These are phyloP conservation scores for Rhynchosporium secalis DNA, from an alignment of 2,329 filamentous ascomycete genomes.

Conservation along the genomic window DNA sequence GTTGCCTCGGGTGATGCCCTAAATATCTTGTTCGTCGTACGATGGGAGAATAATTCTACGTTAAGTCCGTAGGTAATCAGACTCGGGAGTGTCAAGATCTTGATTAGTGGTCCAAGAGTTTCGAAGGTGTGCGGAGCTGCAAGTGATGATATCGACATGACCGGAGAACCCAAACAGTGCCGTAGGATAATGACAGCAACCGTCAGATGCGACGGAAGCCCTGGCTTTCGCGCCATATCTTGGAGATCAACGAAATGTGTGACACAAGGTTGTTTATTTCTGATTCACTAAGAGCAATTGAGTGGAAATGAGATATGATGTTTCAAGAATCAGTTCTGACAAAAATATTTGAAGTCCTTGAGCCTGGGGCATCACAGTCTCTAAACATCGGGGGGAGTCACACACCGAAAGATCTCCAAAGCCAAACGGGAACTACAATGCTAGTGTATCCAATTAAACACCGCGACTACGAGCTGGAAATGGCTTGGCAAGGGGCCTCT, in stretches of 20 bases:
- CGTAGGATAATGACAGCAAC: no score
- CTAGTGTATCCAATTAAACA: not conserved
- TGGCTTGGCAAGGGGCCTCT: conserved; percentile 10
- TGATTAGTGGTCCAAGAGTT: not conserved
- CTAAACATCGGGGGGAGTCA: conserved; percentile 5
- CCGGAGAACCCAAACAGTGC: no score
- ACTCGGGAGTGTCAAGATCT: not conserved
- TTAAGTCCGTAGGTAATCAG: not conserved
- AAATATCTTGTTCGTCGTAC: no score
- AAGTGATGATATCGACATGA: not conserved
- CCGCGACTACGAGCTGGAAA: not conserved
- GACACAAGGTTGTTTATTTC: not conserved
- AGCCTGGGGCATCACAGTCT: not conserved
- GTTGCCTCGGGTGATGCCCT: no score
- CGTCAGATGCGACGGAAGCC: no score
- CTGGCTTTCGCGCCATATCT: no score
- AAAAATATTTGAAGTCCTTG: not conserved
- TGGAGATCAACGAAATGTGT: not conserved
- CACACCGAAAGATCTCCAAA: conserved; percentile 8
- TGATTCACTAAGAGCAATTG: not conserved
- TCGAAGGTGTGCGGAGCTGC: not conserved
- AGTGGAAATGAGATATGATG: not conserved
- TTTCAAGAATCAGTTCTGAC: not conserved
- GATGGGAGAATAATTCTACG: not conserved
- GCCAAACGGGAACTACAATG: not conserved